A percentile compares a stretch with the other conserved stretches of the same genome.
phyloP scores from a whole-genome alignment of 2,329 filamentous ascomycete genomes.

The Paradendryphiella salina region DNA sequence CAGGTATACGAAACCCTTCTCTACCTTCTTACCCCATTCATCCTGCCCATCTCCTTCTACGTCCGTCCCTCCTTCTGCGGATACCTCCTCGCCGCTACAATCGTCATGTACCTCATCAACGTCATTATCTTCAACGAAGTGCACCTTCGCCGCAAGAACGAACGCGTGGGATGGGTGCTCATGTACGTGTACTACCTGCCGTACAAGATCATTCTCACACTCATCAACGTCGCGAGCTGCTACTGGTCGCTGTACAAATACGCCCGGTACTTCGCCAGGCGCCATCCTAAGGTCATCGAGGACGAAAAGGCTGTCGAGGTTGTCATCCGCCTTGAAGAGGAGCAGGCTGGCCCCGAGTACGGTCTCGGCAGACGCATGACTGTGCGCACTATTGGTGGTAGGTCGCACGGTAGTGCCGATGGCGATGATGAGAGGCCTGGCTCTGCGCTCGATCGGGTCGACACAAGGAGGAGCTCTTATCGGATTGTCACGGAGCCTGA shows the following conservation, averaged over 20 bases:
- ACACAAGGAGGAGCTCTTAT: not conserved
- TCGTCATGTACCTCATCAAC: conserved; percentile 51
- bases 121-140: conserved; percentile 55
- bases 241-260: conserved; percentile 51
- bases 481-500: not conserved
- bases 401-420: not conserved
- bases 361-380: conserved; percentile 30
- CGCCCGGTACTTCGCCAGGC: conserved; percentile 52
- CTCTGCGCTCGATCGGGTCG: not conserved
- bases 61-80: conserved; percentile 49
- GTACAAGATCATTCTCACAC: conserved; percentile 52
- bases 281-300: conserved; percentile 55
- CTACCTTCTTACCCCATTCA: conserved; percentile 52
- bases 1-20: conserved; percentile 53
- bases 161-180: conserved; percentile 48
- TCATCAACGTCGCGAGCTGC: conserved; percentile 50
- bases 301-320: conserved; percentile 49
- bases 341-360: conserved; percentile 4
- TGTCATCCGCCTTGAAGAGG: conserved; percentile 33
- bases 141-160: conserved; percentile 52
- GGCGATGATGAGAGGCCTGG: not conserved
- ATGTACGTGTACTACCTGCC: conserved; percentile 50
- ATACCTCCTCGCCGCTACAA: conserved; percentile 46
- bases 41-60: conserved; percentile 52
- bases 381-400: conserved; percentile 20